Evolutionary conservation across 768 basidiomycete species (phyloP), one percentile per base, ranked within the genome.

Genomic region (Tricholoma terreum): DNA sequence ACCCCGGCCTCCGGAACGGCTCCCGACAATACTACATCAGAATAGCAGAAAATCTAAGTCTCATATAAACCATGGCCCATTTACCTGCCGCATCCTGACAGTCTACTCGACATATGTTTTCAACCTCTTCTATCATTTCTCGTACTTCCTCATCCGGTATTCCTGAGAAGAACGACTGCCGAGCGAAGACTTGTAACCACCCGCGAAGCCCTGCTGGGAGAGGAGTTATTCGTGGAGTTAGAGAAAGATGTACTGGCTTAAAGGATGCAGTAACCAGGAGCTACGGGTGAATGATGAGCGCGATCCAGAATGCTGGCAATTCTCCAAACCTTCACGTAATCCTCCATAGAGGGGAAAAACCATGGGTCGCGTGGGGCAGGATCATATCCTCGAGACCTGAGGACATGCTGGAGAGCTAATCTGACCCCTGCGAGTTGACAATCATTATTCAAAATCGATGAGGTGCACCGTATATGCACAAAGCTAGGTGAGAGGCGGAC

Each of bases 271-370:
- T 69, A 50, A 77, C 74, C 9, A 90, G 74, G 21, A 89, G 72
- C 87, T 89, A 56, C 33, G 61, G 51, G 33, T 48, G 40, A 22
- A 19, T 19, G 27, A 21, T 31, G 24, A 30, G 14, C 21, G 48
- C 22, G 49, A 22, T 36, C 19, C 33, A 27, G 58, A 36, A 38
- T 59, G 33, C 51, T 45, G 31, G 24, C 17, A 19, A 58, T 74
- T 56, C 27, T 7, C 46, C 52, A 11, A 65, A 86, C 85, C 68
- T 76, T 74, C 46, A 69, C 71, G 68, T 94, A 92, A 57, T 89
- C 84, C 27, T 82, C 78, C 10, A 78, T 77, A 0, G 86, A 86
- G 4, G 92, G 92, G 66, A 92, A 93, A 73, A 84, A 92, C 90
- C 90, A 94, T 0, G 92, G 92, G 65, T 94, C 92, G 42, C 84